These are phyloP conservation scores for Phlebopus sp. DNA, from an alignment of 1,284 basidiomycete genomes.

Conservation along the genomic window DNA sequence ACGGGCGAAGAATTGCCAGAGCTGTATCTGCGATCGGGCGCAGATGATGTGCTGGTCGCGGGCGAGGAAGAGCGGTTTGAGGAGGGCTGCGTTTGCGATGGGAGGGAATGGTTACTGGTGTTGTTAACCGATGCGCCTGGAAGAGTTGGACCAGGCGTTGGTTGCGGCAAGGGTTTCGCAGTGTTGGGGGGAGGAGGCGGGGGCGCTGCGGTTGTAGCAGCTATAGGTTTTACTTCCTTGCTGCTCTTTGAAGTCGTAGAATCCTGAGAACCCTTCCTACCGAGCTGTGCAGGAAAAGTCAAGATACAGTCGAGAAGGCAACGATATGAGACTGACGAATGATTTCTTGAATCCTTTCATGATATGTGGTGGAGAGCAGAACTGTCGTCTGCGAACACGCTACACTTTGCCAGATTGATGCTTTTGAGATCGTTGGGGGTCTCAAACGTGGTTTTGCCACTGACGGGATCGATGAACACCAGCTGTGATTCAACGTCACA, in stretches of 20 bases:
- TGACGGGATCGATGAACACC: constrained; percentile 33
- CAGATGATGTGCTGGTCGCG: constrained; percentile 32
- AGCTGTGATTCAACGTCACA: constrained; percentile 32
- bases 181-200: constrained; percentile 66
- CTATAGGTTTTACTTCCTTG: constrained; percentile 54
- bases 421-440: constrained; percentile 11
- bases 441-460: constrained; percentile 8
- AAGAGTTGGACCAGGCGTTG: constrained; percentile 36
- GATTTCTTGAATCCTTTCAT: constrained; percentile 94
- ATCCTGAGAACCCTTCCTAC: constrained; percentile 63
- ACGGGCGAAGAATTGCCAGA: constrained; percentile 51
- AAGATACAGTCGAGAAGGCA: constrained; percentile 13
- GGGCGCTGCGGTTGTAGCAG: constrained; percentile 46
- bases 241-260: constrained; percentile 63
- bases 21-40: constrained; percentile 53
- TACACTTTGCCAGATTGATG: constrained; percentile 13
- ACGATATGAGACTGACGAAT: constrained; percentile 50
- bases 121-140: constrained; percentile 41
- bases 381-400: constrained; percentile 13
- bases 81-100: constrained; percentile 30
- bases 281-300: constrained; percentile 46
- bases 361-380: constrained; percentile 18
- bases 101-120: constrained; percentile 42
- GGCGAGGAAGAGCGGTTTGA: constrained; percentile 45
- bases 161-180: constrained; percentile 57